Conservation (phyloP, 169 alveolate genomes). For the Babesia sp. region DNA sequence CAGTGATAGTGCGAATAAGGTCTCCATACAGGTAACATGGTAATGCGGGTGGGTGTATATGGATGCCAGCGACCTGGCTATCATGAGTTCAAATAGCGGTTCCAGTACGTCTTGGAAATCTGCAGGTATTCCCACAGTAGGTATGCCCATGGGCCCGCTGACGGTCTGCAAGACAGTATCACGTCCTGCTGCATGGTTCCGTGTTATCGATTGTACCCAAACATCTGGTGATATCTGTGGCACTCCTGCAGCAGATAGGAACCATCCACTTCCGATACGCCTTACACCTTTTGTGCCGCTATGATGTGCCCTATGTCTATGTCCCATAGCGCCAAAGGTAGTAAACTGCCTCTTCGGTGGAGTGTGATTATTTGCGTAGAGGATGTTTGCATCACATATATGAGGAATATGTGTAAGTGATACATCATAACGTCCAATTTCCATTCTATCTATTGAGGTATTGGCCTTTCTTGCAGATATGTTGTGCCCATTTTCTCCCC, state of each 20-base stretch:
- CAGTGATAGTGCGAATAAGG: conserved; percentile 35
- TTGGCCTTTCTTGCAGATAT: not conserved
- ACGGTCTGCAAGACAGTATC: not conserved
- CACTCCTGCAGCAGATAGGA: too few relatives aligned
- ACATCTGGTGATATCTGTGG: too few relatives aligned
- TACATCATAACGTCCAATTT: not conserved
- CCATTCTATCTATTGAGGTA: not conserved
- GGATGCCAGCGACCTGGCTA: conserved; percentile 28
- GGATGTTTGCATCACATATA: not conserved
- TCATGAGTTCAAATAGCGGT: conserved; percentile 42
- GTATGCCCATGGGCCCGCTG: conserved; percentile 5
- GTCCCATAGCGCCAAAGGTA: not conserved
- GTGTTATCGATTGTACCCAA: not conserved
- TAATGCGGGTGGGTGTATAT: conserved; percentile 45
- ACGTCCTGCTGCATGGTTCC: not conserved
- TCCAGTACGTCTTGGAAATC: conserved; percentile 36
- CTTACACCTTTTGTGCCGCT: not conserved
- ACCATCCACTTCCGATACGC: too few relatives aligned
- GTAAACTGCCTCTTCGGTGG: not conserved
- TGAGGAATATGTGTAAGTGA: too few relatives aligned
- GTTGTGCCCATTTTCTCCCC: not conserved
- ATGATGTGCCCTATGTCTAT: not conserved
- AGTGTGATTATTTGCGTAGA: not conserved
- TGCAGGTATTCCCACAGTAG: conserved; percentile 8
- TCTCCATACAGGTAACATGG: conserved; percentile 44